phyloP scores from a whole-genome alignment of 495 filamentous ascomycete genomes.

The Talaromyces borbonicus region DNA sequence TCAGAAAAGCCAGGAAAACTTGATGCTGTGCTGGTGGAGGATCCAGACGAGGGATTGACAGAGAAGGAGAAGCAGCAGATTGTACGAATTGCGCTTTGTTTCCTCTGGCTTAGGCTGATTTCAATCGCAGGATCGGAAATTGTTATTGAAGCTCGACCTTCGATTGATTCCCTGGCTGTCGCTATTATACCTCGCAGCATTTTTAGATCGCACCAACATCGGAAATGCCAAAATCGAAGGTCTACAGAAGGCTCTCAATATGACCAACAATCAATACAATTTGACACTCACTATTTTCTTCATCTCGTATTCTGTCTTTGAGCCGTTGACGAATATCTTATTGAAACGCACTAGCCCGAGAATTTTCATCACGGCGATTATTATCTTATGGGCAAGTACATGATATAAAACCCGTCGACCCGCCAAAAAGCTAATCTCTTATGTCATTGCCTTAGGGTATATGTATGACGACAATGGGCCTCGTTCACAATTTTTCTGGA shows the following conservation, averaged over 20 bases:
- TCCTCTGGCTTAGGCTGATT: too few relatives aligned
- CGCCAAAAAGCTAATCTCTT: slow-evolving; percentile 4
- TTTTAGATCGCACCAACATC: slow-evolving; percentile 76
- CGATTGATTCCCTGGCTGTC: slow-evolving; percentile 73
- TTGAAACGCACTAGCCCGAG: slow-evolving; percentile 68
- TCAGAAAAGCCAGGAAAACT: background rate
- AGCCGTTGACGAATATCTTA: slow-evolving; percentile 80
- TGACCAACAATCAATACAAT: slow-evolving; percentile 67
- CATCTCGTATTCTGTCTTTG: slow-evolving; percentile 78
- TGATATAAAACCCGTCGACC: too few relatives aligned
- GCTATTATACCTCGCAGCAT: slow-evolving; percentile 75
- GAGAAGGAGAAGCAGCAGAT: slow-evolving; percentile 56
- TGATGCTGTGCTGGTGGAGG: slow-evolving; percentile 25
- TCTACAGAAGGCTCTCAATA: slow-evolving; percentile 50
- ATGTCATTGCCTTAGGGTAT: slow-evolving; percentile 48
- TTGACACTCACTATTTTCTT: slow-evolving; percentile 78
- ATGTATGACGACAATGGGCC: slow-evolving; percentile 75
- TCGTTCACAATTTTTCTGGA: slow-evolving; percentile 66
- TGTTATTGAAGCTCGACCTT: slow-evolving; percentile 62
- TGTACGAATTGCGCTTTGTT: too few relatives aligned
- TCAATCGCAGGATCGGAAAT: slow-evolving; percentile 46
- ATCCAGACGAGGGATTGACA: slow-evolving; percentile 61
- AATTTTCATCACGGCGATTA: slow-evolving; percentile 55
- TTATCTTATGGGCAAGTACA: slow-evolving; percentile 41
- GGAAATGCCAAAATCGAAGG: slow-evolving; percentile 84